Evolutionary conservation across 2,329 filamentous ascomycete genomes (phyloP), one percentile per base, ranked within the genome.

Genomic region (Hysterium pulicare): DNA sequence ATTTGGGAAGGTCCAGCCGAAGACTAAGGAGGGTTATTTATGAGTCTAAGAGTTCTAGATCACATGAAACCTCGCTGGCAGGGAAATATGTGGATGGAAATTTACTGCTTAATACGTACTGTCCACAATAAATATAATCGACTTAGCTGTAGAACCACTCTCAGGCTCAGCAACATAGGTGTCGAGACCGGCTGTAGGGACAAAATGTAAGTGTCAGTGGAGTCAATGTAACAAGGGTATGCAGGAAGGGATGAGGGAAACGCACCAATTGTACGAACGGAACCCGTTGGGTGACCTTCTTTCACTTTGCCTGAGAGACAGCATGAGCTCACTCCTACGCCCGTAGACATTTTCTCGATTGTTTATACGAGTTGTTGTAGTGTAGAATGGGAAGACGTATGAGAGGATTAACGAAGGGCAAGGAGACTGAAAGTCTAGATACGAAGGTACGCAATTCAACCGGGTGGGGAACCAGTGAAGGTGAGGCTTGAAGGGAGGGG

Each of bases 131-230:
- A 74, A 72, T 21, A 74, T 57, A 33, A 74, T 55, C 6, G 60
- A 58, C 51, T 71, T 71, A 4, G 57, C 48, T 24, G 63, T 71
- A n/a, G 61, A 64, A 17, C 60, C 64, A 40, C 61, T 52, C 39
- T 62, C 50, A 8, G 70, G 68, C 48, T 67, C 64, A 8, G 70
- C 56, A 41, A 73, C 54, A 53, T 73, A 73, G n/a, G 68, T 70
- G 8, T 58, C 46, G 10, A 73, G 52, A 11, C 64, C 62, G 31
- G 20, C 26, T 31, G 20, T 15, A 20, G 9, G 23, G 21, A 20
- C 13, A 24, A 10, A 7, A 8, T 8, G 13, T 28, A 28, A 8
- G 7, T 8, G 24, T 13, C 24, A 7, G 24, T 8, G 24, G 7
- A 8, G 23, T n/a, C 22, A 20, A 24, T 5, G 6, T 30, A 5